Base-by-base conservation (phyloP, 2,329 filamentous ascomycete species). In the Pseudogymnoascus sp. region DNA sequence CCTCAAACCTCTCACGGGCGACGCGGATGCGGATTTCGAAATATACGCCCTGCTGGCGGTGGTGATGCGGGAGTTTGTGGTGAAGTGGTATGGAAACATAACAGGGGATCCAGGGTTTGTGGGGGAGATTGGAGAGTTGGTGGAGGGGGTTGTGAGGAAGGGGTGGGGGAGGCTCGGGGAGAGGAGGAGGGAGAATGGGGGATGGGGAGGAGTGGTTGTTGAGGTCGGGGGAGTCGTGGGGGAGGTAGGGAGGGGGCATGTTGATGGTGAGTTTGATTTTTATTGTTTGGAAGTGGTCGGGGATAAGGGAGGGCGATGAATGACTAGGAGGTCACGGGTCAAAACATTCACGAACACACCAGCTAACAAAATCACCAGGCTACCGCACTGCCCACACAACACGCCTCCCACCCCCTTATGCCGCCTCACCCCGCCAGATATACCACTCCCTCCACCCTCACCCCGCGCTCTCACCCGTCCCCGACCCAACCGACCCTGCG, bases 11-110 rank as follows among this genome's bases (percentile, higher is more conserved):
- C 81, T 99, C 72, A 98, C 93, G 60, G 96, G 92, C 79, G 92
- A 92, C 62, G 96, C 96, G 75, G 92, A 96, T 70, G 86, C 98
- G 65, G 95, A 99, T 75, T 79, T 96, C 64, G 90, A 99, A 77
- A 83, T 99, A 4, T 99, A 98, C 74, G 93, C 91, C 28, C 84
- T 98, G 66, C 87, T 99, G 66, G 90, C 95, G 62, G 89, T 98
- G 65, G 86, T 98, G 67, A 81, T 97, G 71, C 87, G 90, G 72
- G 92, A 97, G 68, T 96, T 92, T 74, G 90, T 99, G 39, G 88
- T 95, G 75, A 87, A 86, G 34, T 99, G 95, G 95, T 99, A 99
- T 79, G 83, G 81, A 68, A 93, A 89, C 75, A 95, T 99, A 75
- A 97, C 93, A 1, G 86, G 92, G 3, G 93, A 99, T 76, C 90